A percentile compares a stretch with the other conserved stretches of the same genome.
Evolutionary conservation across 2,329 filamentous ascomycete species (phyloP).

Genomic region (Tothia fuscella): DNA sequence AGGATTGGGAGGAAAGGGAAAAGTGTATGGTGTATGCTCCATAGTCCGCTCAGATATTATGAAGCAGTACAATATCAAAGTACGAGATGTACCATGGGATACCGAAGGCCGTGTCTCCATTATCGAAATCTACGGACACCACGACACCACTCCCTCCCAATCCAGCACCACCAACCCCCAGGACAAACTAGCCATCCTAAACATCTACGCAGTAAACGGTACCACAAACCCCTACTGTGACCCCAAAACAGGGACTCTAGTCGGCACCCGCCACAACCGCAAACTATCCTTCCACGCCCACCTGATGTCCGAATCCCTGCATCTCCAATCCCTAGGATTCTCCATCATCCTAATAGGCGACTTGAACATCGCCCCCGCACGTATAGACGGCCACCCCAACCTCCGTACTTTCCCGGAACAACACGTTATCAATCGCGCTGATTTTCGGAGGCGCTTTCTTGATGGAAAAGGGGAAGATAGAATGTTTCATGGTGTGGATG

Average conservation of each 20-base stretch:
- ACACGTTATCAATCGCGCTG: conserved; percentile 38
- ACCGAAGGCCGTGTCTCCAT: conserved; percentile 40
- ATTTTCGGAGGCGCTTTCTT: conserved; percentile 41
- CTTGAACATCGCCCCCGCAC: conserved; percentile 37
- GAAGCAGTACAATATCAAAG: conserved; percentile 17
- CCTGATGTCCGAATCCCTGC: conserved; percentile 33
- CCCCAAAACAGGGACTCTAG: conserved; percentile 28
- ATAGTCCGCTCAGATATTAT: conserved; percentile 35
- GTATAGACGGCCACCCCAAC: conserved; percentile 35
- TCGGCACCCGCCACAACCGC: conserved; percentile 38
- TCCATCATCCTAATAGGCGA: conserved; percentile 39
- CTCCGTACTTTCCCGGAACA: conserved; percentile 33
- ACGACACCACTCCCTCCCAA: too few relatives aligned
- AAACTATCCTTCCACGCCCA: conserved; percentile 37
- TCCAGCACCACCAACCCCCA: neutral
- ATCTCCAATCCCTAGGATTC: conserved; percentile 30
- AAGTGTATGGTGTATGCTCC: conserved; percentile 41
- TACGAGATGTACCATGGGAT: conserved; percentile 38
- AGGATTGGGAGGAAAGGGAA: conserved; percentile 38
- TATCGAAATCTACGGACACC: conserved; percentile 23
- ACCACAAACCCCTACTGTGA: conserved; percentile 36
- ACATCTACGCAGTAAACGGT: conserved; percentile 43
- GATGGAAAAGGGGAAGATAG: conserved; percentile 14
- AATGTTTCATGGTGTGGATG: conserved; percentile 33
- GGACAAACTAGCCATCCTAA: conserved; percentile 34